phyloP scores from a whole-genome alignment of 768 basidiomycete genomes.

The Pholiota microspora region DNA sequence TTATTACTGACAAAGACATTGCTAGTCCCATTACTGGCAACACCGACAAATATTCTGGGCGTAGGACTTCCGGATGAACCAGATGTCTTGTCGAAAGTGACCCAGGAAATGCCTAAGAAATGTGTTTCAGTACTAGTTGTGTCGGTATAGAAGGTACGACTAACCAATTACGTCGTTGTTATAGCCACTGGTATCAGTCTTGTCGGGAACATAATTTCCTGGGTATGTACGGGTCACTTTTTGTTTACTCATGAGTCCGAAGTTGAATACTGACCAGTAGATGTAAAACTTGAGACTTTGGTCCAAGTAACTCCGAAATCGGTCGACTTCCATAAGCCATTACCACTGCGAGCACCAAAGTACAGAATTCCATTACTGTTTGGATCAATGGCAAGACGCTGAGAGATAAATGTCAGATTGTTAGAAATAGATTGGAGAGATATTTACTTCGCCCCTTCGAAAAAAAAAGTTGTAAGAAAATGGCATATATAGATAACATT shows the following conservation, averaged over 20 bases:
- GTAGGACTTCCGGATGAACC: constrained; percentile 51
- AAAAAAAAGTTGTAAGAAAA: constrained; percentile 6
- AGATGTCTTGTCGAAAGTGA: constrained; percentile 62
- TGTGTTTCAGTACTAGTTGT: not conserved
- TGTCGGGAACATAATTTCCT: constrained; percentile 55
- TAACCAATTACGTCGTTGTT: constrained; percentile 38
- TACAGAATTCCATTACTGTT: constrained; percentile 59
- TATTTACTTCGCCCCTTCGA: constrained; percentile 46
- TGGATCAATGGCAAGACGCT: constrained; percentile 65
- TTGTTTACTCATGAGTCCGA: not conserved
- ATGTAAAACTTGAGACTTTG: constrained; percentile 58
- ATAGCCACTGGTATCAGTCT: constrained; percentile 46
- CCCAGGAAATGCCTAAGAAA: constrained; percentile 49
- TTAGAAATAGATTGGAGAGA: not conserved
- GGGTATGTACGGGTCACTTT: not conserved
- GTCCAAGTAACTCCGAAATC: constrained; percentile 58
- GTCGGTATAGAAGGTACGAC: not conserved
- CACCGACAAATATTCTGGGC: constrained; percentile 66
- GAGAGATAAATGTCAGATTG: not conserved
- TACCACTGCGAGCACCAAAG: constrained; percentile 63
- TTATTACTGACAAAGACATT: constrained; percentile 59
- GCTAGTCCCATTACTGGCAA: constrained; percentile 51
- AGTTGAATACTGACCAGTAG: constrained; percentile 41
- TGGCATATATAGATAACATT: not conserved
- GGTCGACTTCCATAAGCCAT: constrained; percentile 67